These are phyloP conservation scores for Gossypium aridum DNA, from an alignment of 441 rosid species.

Conservation along the genomic window DNA sequence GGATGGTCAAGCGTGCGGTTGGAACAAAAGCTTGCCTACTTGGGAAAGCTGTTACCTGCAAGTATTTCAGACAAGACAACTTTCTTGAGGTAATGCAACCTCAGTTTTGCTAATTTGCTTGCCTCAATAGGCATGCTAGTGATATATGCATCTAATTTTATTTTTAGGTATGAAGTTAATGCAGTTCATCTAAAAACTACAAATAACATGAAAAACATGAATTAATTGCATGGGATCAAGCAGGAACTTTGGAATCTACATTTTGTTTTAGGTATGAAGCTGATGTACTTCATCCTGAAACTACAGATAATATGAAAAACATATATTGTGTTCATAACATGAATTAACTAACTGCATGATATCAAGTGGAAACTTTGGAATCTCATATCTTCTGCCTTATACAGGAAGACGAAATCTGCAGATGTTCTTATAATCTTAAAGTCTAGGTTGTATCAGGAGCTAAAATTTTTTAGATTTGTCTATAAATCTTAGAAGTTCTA, in stretches of 20 bases:
- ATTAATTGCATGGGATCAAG: neutral
- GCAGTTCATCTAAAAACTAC: neutral
- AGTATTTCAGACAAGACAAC: conserved; percentile 84
- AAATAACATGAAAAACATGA: neutral
- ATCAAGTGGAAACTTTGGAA: neutral
- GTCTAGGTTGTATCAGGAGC: neutral
- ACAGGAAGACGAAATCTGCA: neutral
- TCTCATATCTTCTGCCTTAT: neutral
- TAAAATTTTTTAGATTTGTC: neutral
- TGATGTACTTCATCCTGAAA: neutral
- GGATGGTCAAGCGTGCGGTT: conserved; percentile 90
- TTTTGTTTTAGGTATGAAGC: neutral
- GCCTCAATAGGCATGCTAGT: neutral
- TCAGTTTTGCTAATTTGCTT: neutral
- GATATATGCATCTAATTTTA: neutral
- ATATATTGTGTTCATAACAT: neutral
- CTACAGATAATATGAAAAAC: neutral
- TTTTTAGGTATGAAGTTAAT: neutral
- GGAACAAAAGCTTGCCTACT: conserved; percentile 52
- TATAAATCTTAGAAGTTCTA: neutral
- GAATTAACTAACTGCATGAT: neutral
- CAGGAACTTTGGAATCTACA: neutral
- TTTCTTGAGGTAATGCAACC: conserved; percentile 68
- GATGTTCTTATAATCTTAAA: neutral
- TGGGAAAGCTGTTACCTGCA: conserved; percentile 98